Evolutionary conservation across 176 grass and related monocot genomes (phyloP), one percentile per base, ranked within the genome.

Genomic region (Musa troglodytarum): DNA sequence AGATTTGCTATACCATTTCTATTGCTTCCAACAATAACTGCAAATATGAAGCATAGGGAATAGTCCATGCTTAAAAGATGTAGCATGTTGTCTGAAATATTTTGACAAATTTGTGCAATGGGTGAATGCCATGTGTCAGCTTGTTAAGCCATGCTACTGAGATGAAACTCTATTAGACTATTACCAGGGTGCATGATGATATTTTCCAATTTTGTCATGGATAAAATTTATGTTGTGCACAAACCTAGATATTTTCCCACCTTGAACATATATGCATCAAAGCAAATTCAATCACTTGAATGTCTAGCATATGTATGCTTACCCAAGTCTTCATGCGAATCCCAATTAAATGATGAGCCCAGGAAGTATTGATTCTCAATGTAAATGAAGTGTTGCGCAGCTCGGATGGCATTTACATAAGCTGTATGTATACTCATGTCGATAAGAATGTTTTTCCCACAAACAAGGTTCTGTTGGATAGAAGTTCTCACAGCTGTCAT

Each of bases 311-410:
- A n/a, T 4, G 21, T 55, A 72, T 58, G 67, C 65, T 85, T 90
- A 97, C 93, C 93, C 19, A 92, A 16, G 83, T 93, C 88, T 76
- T 89, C 90, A 80, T 97, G 72, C 34, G 93, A 97, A 87, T 91
- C 81, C 90, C 93, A 97, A 78, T 97, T 93, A 72, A 97, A 97
- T 61, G 93, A 97, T 55, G 90, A 93, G 24, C 93, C 93, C 16
- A 97, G 82, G 72, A 97, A 97, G 68, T 97, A 97, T 56, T 97
- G 93, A 85, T 97, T 97, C 87, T 97, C 93, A 82, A 97, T 91
- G 85, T 97, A 93, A 78, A 97, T 91, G 50, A 85, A 93, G 69
- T 93, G 93, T 43, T 97, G 90, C 22, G 93, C 93, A 61, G 90
- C 70, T 58, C 93, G 84, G n/a, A 97, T 97, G 65, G 93, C 93